These are phyloP conservation scores for Pythium brassicae DNA, from an alignment of 352 stramenopile genomes.

Conservation along the genomic window DNA sequence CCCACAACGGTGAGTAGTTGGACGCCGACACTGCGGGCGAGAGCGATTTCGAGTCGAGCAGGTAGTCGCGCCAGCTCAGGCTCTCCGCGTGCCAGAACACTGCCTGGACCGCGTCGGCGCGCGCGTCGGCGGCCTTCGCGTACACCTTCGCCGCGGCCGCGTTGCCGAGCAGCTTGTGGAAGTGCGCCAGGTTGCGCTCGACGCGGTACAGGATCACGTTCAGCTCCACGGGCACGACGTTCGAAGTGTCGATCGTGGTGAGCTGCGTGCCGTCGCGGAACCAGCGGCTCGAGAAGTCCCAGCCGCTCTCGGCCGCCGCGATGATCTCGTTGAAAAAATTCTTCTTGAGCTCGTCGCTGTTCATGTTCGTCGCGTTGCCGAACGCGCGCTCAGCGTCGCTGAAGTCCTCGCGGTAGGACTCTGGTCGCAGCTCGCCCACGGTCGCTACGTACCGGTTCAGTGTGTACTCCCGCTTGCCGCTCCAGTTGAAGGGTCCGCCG, in stretches of 20 bases:
- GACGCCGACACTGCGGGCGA: slow-evolving; percentile 50
- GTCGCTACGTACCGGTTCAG: slow-evolving; percentile 82
- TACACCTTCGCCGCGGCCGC: slow-evolving; percentile 35
- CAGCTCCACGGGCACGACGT: slow-evolving; percentile 79
- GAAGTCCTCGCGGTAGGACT: slow-evolving; percentile 86
- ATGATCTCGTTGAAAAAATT: slow-evolving; percentile 84
- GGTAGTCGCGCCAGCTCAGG: slow-evolving; percentile 68
- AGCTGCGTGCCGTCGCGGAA: slow-evolving; percentile 53
- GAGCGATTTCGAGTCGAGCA: slow-evolving; percentile 40
- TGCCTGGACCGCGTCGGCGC: slow-evolving; percentile 53
- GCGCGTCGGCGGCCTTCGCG: slow-evolving; percentile 27
- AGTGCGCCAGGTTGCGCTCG: slow-evolving; percentile 67
- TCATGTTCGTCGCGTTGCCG: slow-evolving; percentile 21
- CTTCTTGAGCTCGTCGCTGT: slow-evolving; percentile 37
- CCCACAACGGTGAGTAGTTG: slow-evolving; percentile 80
- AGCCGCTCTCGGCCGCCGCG: slow-evolving; percentile 81
- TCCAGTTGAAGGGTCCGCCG: background rate
- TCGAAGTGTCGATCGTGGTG: slow-evolving; percentile 65
- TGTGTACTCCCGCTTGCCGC: slow-evolving; percentile 22
- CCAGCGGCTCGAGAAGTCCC: slow-evolving; percentile 90
- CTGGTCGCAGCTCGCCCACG: slow-evolving; percentile 67
- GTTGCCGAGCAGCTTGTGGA: slow-evolving; percentile 50
- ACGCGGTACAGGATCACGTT: slow-evolving; percentile 82
- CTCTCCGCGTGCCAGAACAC: slow-evolving; percentile 62
- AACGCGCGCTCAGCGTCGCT: slow-evolving; percentile 57